phyloP scores from a whole-genome alignment of 208 protist species.

The Leishmania tarentolae region DNA sequence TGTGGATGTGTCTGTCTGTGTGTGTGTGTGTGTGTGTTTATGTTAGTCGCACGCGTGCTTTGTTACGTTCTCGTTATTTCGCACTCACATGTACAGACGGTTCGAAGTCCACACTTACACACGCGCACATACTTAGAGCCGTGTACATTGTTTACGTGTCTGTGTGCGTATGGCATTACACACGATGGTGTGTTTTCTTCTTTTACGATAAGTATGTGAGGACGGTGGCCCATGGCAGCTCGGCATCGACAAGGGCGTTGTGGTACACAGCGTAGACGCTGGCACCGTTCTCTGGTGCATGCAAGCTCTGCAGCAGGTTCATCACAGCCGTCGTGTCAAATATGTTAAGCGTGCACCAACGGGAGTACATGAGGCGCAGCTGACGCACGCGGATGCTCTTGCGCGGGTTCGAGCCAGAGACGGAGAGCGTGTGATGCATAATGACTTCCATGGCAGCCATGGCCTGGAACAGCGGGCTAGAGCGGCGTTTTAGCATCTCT shows the following conservation, averaged over 20 bases:
- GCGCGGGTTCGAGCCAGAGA: slow-evolving; percentile 15
- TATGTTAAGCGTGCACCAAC: slow-evolving; percentile 54
- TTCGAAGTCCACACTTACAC: not conserved
- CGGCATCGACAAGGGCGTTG: slow-evolving; percentile 40
- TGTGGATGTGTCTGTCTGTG: not conserved
- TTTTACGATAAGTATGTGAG: slow-evolving; percentile 37
- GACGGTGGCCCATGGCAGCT: slow-evolving; percentile 42
- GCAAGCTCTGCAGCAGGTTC: slow-evolving; percentile 43
- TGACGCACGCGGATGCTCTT: slow-evolving; percentile 43
- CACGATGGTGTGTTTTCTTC: not conserved
- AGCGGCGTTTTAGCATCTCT: slow-evolving; percentile 41
- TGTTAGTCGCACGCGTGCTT: not conserved
- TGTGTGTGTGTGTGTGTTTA: not conserved
- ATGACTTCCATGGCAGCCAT: slow-evolving; percentile 76
- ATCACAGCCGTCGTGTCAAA: slow-evolving; percentile 45
- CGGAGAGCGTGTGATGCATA: slow-evolving; percentile 55
- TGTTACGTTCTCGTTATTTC: not conserved
- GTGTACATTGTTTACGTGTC: no score
- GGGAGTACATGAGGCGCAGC: slow-evolving; percentile 55
- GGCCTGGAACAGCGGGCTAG: slow-evolving; percentile 47
- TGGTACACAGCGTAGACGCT: slow-evolving; percentile 53
- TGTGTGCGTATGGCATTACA: not conserved
- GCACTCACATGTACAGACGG: not conserved
- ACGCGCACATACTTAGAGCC: not conserved
- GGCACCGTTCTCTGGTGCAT: slow-evolving; percentile 21